Evolutionary conservation across 1,139 yeast species (phyloP), one percentile per base, ranked within the genome.

Genomic region (Cylindricascospora bacillispora): DNA sequence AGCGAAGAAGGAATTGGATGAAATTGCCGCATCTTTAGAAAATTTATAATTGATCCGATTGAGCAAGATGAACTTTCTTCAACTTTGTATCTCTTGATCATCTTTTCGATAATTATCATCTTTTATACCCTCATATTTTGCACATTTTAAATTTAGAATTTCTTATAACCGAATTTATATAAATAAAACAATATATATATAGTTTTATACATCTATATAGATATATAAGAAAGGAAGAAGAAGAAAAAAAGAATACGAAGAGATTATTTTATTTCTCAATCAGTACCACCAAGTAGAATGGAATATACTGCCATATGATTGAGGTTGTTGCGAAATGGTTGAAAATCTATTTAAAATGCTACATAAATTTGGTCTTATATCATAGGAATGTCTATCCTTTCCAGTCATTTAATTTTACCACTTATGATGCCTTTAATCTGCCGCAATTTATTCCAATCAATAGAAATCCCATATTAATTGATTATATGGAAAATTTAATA

Each of bases 1-100:
- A 45, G 86, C 93, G 46, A 79, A 81, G 70, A 72, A 82, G 43
- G 97, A 89, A 63, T 71, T 89, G 64, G 65, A 65, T 65, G 95
- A 86, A 64, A 85, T 89, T 64, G 52, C 49, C 25, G 44, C 49
- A 21, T 43, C 52, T 27, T 35, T 43, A 32, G 52, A 43, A 38
- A 44, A 43, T 38, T 45, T 43, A 41, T 44, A 40, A 34, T 7
- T 7, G 21, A 7, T 7, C 21, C 21, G 29, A 15, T 15, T 18
- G n/a, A n/a, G n/a, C n/a, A n/a, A n/a, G n/a, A n/a, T n/a, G n/a
- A n/a, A n/a, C n/a, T n/a, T n/a, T n/a, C n/a, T n/a, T n/a, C n/a
- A n/a, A n/a, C n/a, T n/a, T n/a, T n/a, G n/a, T n/a, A n/a, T n/a
- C n/a, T n/a, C n/a, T n/a, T n/a, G n/a, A n/a, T n/a, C n/a, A n/a